Conservation (phyloP, 2,329 filamentous ascomycete species). For the Colletotrichum zoysiae region DNA sequence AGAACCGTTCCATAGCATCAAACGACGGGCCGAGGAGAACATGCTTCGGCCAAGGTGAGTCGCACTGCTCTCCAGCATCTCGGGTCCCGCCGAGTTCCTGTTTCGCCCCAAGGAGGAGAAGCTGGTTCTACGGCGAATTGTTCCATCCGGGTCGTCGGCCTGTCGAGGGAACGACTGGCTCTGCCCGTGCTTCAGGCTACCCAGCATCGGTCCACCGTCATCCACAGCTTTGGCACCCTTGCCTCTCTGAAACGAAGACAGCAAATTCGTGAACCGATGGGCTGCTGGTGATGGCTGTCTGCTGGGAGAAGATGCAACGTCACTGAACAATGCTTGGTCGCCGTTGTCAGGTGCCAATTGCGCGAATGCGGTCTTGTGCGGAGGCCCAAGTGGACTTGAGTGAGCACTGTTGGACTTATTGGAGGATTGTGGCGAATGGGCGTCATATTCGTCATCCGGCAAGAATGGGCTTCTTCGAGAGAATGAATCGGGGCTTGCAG, state of each 20-base stretch:
- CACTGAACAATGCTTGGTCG: conserved; percentile 59
- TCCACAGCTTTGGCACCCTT: conserved; percentile 67
- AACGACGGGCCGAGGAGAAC: conserved; percentile 53
- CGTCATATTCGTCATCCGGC: conserved; percentile 56
- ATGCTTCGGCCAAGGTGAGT: conserved; percentile 36
- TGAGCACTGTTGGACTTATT: conserved; percentile 67
- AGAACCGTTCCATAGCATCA: conserved; percentile 57
- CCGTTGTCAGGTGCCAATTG: conserved; percentile 59
- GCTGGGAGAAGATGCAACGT: conserved; percentile 57
- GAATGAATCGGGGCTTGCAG: conserved; percentile 56
- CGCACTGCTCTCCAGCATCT: conserved; percentile 52
- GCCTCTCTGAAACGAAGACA: conserved; percentile 73
- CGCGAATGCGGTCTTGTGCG: conserved; percentile 69
- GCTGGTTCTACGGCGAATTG: conserved; percentile 68
- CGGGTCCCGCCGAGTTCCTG: conserved; percentile 63
- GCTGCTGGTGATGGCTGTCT: conserved; percentile 49
- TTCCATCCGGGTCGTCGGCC: conserved; percentile 67
- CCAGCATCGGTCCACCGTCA: conserved; percentile 73
- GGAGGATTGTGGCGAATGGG: conserved; percentile 73
- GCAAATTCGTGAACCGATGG: conserved; percentile 61
- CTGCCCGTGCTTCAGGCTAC: conserved; percentile 77
- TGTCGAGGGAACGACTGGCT: conserved; percentile 82
- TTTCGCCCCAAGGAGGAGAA: conserved; percentile 71
- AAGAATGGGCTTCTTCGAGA: conserved; percentile 53
- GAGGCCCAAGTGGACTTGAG: conserved; percentile 72